A percentile compares a stretch with the other conserved stretches of the same genome.
phyloP scores from a whole-genome alignment of 345 rosid species.

The Eutrema japonicum region DNA sequence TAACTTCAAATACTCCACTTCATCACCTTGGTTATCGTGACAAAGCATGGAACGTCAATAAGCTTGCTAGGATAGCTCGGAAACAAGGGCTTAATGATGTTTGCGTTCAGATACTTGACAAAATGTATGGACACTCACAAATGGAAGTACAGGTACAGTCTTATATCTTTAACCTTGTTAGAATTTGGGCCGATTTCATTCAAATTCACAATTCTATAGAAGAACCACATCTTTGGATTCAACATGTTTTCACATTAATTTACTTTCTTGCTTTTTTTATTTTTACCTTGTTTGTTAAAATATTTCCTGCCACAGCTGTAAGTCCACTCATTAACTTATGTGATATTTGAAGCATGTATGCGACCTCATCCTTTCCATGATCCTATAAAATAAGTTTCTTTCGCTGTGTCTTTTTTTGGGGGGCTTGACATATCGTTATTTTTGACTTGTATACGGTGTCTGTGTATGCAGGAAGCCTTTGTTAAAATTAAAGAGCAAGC shows the following conservation, averaged over 20 bases:
- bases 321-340: background rate
- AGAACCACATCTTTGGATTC: background rate
- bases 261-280: background rate
- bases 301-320: background rate
- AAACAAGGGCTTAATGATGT: slow-evolving; percentile 96
- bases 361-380: slow-evolving; percentile 18
- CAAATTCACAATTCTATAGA: too few relatives aligned
- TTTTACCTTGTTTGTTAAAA: slow-evolving; percentile 7
- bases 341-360: slow-evolving; percentile 20
- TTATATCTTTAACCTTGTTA: slow-evolving; percentile 20
- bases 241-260: slow-evolving; percentile 2
- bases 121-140: slow-evolving; percentile 70
- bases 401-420: slow-evolving; percentile 7
- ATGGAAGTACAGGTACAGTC: slow-evolving; percentile 96
- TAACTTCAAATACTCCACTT: slow-evolving; percentile 71
- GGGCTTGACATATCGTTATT: slow-evolving; percentile 9
- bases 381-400: slow-evolving; percentile 11
- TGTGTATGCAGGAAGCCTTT: slow-evolving; percentile 81
- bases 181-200: slow-evolving; percentile 26
- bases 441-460: slow-evolving; percentile 29
- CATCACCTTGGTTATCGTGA: slow-evolving; percentile 97
- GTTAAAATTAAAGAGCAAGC: slow-evolving; percentile 97
- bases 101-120: slow-evolving; percentile 67
- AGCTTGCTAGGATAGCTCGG: slow-evolving; percentile 93
- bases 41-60: slow-evolving; percentile 98